phyloP scores from a whole-genome alignment of 2,329 filamentous ascomycete genomes.

The Penicillium freii region DNA sequence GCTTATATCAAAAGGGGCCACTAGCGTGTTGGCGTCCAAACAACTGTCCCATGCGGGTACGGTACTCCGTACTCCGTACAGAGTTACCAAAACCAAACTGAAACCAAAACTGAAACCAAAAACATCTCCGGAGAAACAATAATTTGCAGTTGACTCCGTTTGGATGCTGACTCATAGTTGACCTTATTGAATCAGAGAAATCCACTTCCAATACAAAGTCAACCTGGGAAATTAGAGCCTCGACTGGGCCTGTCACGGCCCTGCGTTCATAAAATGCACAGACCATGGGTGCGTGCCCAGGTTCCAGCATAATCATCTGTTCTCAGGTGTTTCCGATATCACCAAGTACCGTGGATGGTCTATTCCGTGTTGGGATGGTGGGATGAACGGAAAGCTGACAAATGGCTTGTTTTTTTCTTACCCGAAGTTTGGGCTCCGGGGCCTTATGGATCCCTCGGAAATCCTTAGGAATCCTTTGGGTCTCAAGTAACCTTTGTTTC shows the following conservation, averaged over 20 bases:
- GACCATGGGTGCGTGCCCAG: slow-evolving; percentile 6
- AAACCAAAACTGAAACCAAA: background rate
- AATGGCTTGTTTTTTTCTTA: background rate
- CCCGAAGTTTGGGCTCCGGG: background rate
- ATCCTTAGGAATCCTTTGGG: background rate
- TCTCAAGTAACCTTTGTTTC: background rate
- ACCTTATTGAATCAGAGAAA: too few species aligned
- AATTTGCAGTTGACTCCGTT: too few species aligned
- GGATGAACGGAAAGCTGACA: background rate
- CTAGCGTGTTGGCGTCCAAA: background rate
- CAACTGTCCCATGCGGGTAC: background rate
- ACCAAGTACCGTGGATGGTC: background rate
- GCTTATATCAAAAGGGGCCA: slow-evolving; percentile 18
- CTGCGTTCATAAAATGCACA: background rate
- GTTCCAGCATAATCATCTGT: background rate
- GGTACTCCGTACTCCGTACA: too few species aligned
- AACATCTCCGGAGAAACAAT: too few species aligned
- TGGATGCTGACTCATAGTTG: too few species aligned
- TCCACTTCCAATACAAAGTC: too few species aligned
- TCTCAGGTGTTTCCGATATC: background rate
- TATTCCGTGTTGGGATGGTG: background rate
- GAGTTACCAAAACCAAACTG: background rate
- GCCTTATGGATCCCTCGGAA: background rate
- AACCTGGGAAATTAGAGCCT: background rate
- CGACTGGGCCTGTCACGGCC: background rate